Conservation (phyloP, 2,329 filamentous ascomycete species). For the Canariomyces notabilis region DNA sequence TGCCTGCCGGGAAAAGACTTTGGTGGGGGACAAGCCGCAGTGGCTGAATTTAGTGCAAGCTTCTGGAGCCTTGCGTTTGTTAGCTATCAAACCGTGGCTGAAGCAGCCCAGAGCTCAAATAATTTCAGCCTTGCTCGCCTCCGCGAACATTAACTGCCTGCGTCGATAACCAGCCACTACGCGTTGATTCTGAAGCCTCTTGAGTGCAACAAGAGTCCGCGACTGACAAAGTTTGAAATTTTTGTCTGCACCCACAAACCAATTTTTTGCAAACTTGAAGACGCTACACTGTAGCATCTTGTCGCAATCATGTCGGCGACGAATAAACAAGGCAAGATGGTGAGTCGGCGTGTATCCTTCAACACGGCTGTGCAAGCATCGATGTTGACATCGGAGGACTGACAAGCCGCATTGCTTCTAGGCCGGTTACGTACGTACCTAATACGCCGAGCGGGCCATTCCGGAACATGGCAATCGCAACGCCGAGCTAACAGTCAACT, state of each 20-base stretch:
- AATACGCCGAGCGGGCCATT: no score
- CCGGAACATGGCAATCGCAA: neutral
- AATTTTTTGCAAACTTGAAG: constrained; percentile 43
- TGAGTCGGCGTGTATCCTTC: constrained; percentile 50
- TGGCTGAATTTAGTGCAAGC: constrained; percentile 9
- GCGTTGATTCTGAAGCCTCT: constrained; percentile 41
- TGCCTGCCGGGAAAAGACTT: constrained; percentile 10
- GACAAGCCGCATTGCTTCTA: constrained; percentile 50
- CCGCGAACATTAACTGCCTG: constrained; percentile 18
- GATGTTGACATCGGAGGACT: constrained; percentile 52
- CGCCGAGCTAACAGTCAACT: constrained; percentile 10
- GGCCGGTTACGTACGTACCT: constrained; percentile 64
- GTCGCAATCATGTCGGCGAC: constrained; percentile 56
- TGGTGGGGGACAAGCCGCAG: constrained; percentile 24
- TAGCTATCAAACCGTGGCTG: constrained; percentile 14
- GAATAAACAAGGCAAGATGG: constrained; percentile 99
- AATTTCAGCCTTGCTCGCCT: constrained; percentile 33
- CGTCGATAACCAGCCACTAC: constrained; percentile 34
- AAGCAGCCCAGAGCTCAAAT: constrained; percentile 38
- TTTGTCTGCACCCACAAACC: constrained; percentile 32
- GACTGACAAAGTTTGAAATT: constrained; percentile 35
- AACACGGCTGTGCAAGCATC: constrained; percentile 33
- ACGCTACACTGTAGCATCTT: constrained; percentile 40
- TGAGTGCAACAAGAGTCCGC: constrained; percentile 32
- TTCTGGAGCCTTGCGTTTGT: neutral